Evolutionary conservation across 2,329 filamentous ascomycete species (phyloP), one percentile per base, ranked within the genome.

Genomic region (Tolypocladium sp.): DNA sequence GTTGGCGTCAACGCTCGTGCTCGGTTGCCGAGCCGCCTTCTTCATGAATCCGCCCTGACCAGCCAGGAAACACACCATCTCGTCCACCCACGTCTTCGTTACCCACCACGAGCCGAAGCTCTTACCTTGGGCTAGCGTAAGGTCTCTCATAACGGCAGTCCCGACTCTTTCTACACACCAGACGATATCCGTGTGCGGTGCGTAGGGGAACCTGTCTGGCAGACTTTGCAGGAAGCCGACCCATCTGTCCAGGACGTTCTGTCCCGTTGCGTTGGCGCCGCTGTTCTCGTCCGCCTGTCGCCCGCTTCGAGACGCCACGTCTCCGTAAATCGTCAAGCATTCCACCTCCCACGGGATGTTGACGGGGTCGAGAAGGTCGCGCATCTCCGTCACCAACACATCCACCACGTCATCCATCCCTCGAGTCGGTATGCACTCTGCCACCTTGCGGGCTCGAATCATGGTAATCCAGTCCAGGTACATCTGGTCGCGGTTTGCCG

Each of bases 81-180:
- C 93, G 68, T 97, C 92, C 57, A 97, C 84, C 81, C 93, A 97
- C 60, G 93, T 92, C 71, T 97, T 96, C 4, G 92, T 92, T 60
- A 97, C 90, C 90, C 90, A 94, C 91, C 91, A 95, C 7, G 89
- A 87, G n/a, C 90, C 88, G 68, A 93, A 95, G 68, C 89, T 92
- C 69, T 87, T 85, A 22, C 88, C 89, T 63, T 89, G 87, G 46
- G 85, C 81, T 56, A 94, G 86, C 0, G 90, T 94, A 59, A 95
- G 82, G 66, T 95, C 91, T 58, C 91, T 82, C 77, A 94, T 85
- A 22, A 90, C 87, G 25, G 89, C 86, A 9, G 88, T 91, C 15
- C 90, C 88, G 27, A 94, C 78, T 30, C 86, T 82, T 65, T 91
- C 87, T 46, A 93, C 86, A 63, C 87, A 91, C 74, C 87, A 88